Base-by-base conservation (phyloP, 2,329 filamentous ascomycete genomes). In the Fusarium lyarnte region DNA sequence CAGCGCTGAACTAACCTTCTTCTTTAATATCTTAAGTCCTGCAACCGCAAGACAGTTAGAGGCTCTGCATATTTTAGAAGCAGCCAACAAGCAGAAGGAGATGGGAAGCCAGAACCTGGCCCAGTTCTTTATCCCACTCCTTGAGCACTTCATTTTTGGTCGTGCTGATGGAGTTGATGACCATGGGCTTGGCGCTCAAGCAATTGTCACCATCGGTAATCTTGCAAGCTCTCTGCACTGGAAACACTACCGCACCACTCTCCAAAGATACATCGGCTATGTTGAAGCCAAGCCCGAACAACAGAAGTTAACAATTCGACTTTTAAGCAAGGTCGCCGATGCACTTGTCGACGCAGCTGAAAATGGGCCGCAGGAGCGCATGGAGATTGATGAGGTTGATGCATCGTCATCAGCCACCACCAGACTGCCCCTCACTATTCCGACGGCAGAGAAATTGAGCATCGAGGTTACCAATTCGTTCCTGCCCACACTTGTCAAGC, bases 61-160 rank as follows among this genome's bases (percentile, higher is more conserved):
- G 74, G 95, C 96, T 6, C 85, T 99, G 41, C 91, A 93, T 66
- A 88, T 94, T 63, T 85, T 99, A 17, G 91, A 93, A 62, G 84
- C 87, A 13, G 91, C 92, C 70, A 93, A 93, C 61, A 81, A 85
- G 14, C 87, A 87, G 62, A 86, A 88, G 17, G 86, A 89, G 53
- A 85, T 99, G 66, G 88, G 88, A 69, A 93, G 93, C 76, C 90
- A 90, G 58, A 97, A 97, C 77, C 87, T 97, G 70, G 91, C 92
- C 65, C 92, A 95, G 23, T 93, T 98, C 78, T 94, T 98, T 78
- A 89, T 99, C 43, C 97, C 96, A 2, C 86, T 99, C 25, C 86
- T 98, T 14, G 96, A 99, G 79, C 95, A 98, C 79, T 98, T 98
- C 78, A 92, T 98, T 29, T 95, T 97, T 78, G 92, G 94, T 65